phyloP scores from a whole-genome alignment of 2,329 filamentous ascomycete genomes.

The Diaporthe sp. region DNA sequence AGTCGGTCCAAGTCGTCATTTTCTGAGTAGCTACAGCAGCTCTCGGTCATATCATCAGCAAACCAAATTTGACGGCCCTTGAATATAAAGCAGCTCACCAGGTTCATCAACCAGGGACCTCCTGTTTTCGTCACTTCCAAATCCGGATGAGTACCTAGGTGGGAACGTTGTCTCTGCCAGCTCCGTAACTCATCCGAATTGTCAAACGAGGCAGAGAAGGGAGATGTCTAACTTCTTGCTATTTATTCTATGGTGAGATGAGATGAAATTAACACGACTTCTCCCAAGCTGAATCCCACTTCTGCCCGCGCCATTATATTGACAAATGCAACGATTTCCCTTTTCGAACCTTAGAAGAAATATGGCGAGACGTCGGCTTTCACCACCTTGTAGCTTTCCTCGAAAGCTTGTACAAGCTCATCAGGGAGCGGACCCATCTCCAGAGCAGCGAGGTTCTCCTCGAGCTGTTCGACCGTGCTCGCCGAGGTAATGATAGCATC shows the following conservation, averaged over 20 bases:
- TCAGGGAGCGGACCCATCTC: conserved; percentile 75
- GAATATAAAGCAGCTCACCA: no score
- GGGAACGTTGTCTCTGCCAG: no score
- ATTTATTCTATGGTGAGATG: neutral
- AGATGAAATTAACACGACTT: neutral
- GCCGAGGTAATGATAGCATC: conserved; percentile 66
- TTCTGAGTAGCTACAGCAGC: neutral
- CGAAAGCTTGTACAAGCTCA: conserved; percentile 77
- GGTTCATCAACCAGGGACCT: no score
- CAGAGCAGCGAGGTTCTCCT: conserved; percentile 61
- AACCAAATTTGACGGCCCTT: no score
- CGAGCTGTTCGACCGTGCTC: conserved; percentile 60
- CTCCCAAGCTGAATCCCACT: no score
- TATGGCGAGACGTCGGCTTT: conserved; percentile 58
- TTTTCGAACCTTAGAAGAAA: conserved; percentile 27
- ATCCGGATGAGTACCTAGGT: no score
- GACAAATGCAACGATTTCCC: neutral
- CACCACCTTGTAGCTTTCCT: conserved; percentile 79
- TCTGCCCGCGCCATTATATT: no score
- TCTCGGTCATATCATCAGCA: neutral
- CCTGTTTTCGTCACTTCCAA: no score
- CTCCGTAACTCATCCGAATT: no score
- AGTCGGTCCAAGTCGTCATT: neutral
- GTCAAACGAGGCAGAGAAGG: neutral
- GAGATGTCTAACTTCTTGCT: no score